Conservation (phyloP, 1,139 yeast species). For the Diutina sp. region DNA sequence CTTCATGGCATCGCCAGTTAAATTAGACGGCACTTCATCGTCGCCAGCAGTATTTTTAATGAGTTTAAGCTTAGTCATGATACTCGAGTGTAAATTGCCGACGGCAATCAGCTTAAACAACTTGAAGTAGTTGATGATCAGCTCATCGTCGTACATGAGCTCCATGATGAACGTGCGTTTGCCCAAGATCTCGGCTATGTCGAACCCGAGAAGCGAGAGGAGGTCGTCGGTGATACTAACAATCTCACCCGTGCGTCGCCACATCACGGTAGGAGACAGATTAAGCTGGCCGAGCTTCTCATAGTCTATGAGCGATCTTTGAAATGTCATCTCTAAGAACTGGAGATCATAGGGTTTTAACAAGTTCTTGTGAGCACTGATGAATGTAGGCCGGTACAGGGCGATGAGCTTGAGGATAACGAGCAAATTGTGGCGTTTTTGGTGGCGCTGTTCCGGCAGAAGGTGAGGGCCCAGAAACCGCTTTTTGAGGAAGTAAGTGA, state of each 20-base stretch:
- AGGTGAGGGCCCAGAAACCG: conserved; percentile 33
- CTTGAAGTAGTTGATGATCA: conserved; percentile 29
- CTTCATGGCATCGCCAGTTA: conserved; percentile 7
- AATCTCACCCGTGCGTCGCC: conserved; percentile 72
- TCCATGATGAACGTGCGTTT: conserved; percentile 42
- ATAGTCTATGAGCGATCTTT: conserved; percentile 53
- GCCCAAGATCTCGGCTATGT: conserved; percentile 31
- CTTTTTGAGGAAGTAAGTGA: conserved; percentile 40
- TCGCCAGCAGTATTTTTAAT: conserved; percentile 13
- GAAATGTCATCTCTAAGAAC: conserved; percentile 57
- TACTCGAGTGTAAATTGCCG: conserved; percentile 36
- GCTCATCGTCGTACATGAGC: conserved; percentile 35
- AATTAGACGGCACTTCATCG: not conserved
- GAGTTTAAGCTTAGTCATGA: conserved; percentile 35
- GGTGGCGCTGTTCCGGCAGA: conserved; percentile 16
- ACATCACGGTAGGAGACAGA: conserved; percentile 59
- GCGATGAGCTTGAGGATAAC: conserved; percentile 55
- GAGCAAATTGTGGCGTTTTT: conserved; percentile 33
- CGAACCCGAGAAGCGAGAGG: conserved; percentile 48
- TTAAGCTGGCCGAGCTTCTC: conserved; percentile 46
- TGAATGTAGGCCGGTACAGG: conserved; percentile 59
- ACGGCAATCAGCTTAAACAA: conserved; percentile 38
- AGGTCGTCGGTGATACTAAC: conserved; percentile 61
- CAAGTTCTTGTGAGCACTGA: conserved; percentile 56
- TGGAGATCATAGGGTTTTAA: conserved; percentile 51